Evolutionary conservation across 805 yeast genomes (phyloP).

Genomic region (Kuraishia cidri): DNA sequence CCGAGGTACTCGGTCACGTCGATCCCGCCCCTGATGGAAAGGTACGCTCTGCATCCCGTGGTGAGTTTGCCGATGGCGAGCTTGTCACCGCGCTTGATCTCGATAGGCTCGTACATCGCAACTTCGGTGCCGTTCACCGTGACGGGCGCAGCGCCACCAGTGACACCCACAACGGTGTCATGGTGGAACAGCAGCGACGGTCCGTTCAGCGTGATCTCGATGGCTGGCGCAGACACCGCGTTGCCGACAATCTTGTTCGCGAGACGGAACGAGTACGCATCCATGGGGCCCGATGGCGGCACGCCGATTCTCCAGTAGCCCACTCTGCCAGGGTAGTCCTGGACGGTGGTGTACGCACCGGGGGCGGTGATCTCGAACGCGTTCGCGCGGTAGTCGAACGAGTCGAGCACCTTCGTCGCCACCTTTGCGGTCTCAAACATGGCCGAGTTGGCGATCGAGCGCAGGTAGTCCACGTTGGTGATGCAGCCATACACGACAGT

Average conservation of each 20-base stretch:
- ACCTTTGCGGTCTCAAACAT: constrained; percentile 82
- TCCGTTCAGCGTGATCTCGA: constrained; percentile 83
- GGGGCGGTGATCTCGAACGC: constrained; percentile 84
- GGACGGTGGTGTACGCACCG: constrained; percentile 94
- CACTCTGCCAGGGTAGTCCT: constrained; percentile 88
- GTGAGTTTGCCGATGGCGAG: constrained; percentile 73
- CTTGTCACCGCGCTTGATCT: constrained; percentile 65
- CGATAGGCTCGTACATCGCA: constrained; percentile 65
- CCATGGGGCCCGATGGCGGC: constrained; percentile 99
- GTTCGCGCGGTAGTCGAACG: constrained; percentile 67
- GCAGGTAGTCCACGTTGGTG: constrained; percentile 83
- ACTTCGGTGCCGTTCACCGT: constrained; percentile 52
- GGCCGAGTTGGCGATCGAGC: constrained; percentile 73
- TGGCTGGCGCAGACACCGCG: constrained; percentile 71
- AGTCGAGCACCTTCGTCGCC: constrained; percentile 81
- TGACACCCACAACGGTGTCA: constrained; percentile 66
- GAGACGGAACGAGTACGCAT: constrained; percentile 77
- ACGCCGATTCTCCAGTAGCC: constrained; percentile 91
- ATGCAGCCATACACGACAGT: constrained; percentile 85
- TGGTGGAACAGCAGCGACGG: constrained; percentile 82
- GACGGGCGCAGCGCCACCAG: constrained; percentile 78
- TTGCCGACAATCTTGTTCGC: constrained; percentile 93
- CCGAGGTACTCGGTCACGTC: constrained; percentile 93
- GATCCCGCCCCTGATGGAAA: constrained; percentile 87
- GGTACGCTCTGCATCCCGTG: constrained; percentile 81